phyloP scores from a whole-genome alignment of 2,329 filamentous ascomycete genomes.

The Diaporthe sp. region DNA sequence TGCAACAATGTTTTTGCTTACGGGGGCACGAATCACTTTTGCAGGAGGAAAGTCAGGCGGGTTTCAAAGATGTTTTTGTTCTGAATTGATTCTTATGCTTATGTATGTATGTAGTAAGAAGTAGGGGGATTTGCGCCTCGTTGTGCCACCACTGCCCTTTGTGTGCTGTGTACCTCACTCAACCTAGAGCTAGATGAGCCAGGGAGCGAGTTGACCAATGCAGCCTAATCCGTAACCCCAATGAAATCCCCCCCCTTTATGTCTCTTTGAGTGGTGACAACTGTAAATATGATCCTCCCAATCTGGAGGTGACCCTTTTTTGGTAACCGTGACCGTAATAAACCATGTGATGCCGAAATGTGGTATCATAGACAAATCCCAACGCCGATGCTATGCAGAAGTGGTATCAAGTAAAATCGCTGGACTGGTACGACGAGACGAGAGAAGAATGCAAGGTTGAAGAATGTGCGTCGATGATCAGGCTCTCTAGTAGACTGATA shows the following conservation, averaged over 20 bases:
- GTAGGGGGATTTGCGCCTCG: conserved; percentile 1
- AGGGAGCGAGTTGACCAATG: conserved; percentile 31
- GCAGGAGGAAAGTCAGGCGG: background rate
- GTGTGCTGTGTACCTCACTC: conserved; percentile 22
- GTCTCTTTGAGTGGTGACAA: conserved; percentile 33
- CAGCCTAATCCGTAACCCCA: background rate
- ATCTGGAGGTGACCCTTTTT: conserved; percentile 8
- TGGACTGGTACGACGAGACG: conserved; percentile 39
- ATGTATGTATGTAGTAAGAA: conserved; percentile 25
- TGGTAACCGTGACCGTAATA: conserved; percentile 3
- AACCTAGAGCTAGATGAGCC: conserved; percentile 34
- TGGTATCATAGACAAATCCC: conserved; percentile 35
- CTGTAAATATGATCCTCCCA: background rate
- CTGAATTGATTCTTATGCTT: conserved; percentile 18
- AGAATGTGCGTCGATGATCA: conserved; percentile 56
- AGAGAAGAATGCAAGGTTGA: conserved; percentile 44
- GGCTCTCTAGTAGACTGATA: conserved; percentile 67
- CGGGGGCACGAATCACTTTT: conserved; percentile 8
- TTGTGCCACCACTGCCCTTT: conserved; percentile 14
- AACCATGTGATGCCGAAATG: conserved; percentile 29
- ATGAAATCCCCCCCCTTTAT: conserved; percentile 3
- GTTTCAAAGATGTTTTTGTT: conserved; percentile 23
- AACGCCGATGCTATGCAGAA: conserved; percentile 39
- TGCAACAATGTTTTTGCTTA: background rate
- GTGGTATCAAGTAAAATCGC: conserved; percentile 39